These are phyloP conservation scores for Goffeauzyma gilvescens DNA, from an alignment of 768 basidiomycete species.

Conservation along the genomic window DNA sequence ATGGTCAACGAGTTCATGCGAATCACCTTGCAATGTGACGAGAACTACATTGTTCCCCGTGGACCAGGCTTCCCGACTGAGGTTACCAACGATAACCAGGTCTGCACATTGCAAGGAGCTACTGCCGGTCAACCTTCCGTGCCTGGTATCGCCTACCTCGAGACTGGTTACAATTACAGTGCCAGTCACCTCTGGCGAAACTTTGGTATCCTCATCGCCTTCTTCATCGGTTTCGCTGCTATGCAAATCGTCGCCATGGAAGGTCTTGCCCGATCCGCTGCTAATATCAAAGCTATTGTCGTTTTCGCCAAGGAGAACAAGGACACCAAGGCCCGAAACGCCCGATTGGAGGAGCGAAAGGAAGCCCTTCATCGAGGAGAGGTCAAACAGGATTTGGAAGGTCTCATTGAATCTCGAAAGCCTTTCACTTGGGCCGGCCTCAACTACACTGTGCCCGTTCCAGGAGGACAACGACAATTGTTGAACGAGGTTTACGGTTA, in stretches of 20 bases:
- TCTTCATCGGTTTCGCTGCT: constrained; percentile 50
- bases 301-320: constrained; percentile 46
- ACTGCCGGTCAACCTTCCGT: constrained; percentile 40
- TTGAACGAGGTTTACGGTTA: constrained; percentile 34
- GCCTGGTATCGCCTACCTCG: constrained; percentile 45
- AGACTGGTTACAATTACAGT: constrained; percentile 35
- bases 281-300: constrained; percentile 32
- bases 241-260: constrained; percentile 44
- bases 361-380: constrained; percentile 32
- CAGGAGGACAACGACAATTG: constrained; percentile 29
- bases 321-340: constrained; percentile 36
- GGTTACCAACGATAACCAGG: constrained; percentile 39
- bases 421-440: constrained; percentile 61
- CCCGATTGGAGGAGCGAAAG: constrained; percentile 37
- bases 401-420: constrained; percentile 31
- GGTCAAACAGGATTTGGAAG: constrained; percentile 36
- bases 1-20: constrained; percentile 38
- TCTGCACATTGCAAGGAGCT: constrained; percentile 58
- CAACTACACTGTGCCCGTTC: constrained; percentile 40
- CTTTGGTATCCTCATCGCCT: constrained; percentile 50
- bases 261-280: constrained; percentile 19
- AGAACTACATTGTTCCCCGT: constrained; percentile 22
- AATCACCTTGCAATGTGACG: constrained; percentile 18
- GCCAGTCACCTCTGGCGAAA: constrained; percentile 29
- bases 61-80: constrained; percentile 21